Conservation (phyloP, 2,329 filamentous ascomycete species). For the Diplocarpon mali region DNA sequence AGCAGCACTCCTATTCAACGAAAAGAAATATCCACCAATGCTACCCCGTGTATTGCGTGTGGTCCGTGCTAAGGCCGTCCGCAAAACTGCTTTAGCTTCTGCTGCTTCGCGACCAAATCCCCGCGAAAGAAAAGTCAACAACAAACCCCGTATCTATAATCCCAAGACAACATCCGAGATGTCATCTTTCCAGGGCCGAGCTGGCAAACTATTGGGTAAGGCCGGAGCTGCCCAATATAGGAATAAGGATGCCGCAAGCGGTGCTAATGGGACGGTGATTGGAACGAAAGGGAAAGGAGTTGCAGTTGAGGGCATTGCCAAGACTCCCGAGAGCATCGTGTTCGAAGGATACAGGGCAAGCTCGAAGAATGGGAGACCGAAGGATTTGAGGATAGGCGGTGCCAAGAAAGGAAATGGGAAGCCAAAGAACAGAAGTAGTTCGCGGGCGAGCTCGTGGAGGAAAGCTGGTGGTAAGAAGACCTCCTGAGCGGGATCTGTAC, state of each 20-base stretch:
- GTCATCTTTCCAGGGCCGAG: slow-evolving; percentile 61
- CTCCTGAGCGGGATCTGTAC: slow-evolving; percentile 9
- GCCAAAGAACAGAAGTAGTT: slow-evolving; percentile 28
- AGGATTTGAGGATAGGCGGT: slow-evolving; percentile 47
- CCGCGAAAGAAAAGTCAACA: slow-evolving; percentile 29
- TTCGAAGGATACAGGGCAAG: slow-evolving; percentile 73
- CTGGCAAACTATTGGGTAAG: slow-evolving; percentile 61
- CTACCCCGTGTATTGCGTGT: slow-evolving; percentile 83
- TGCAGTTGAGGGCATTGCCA: slow-evolving; percentile 28
- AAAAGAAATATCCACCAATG: slow-evolving; percentile 88
- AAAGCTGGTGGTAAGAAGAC: slow-evolving; percentile 29
- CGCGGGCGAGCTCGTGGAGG: slow-evolving; percentile 28
- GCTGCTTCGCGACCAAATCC: slow-evolving; percentile 13
- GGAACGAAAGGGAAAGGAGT: slow-evolving; percentile 13
- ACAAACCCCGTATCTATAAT: slow-evolving; percentile 39
- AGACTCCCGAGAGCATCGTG: slow-evolving; percentile 59
- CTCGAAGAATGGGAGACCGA: slow-evolving; percentile 51
- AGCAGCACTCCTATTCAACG: slow-evolving; percentile 76
- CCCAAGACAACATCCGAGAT: slow-evolving; percentile 61
- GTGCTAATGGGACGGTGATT: slow-evolving; percentile 21
- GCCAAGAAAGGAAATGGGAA: slow-evolving; percentile 40
- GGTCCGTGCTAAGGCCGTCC: slow-evolving; percentile 51
- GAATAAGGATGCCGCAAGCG: slow-evolving; percentile 20
- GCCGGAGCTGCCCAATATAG: slow-evolving; percentile 41
- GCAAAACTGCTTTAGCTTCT: slow-evolving; percentile 28